Base-by-base conservation (phyloP, 2,329 filamentous ascomycete species). In the Neofusicoccum ribis region DNA sequence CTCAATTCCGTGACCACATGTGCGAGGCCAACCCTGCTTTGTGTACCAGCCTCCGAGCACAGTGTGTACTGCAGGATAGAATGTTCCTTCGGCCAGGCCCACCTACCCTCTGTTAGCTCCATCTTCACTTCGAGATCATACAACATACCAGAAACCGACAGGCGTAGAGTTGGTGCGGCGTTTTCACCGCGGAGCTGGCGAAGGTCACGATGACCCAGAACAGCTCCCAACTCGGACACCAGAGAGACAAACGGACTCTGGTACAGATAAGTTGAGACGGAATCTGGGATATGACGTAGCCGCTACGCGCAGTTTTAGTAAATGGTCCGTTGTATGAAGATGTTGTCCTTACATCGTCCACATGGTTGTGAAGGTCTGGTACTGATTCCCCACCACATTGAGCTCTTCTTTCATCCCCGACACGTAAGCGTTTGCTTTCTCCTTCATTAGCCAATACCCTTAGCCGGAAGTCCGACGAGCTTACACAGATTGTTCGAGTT, bases 351-450 rank as follows among this genome's bases (percentile, higher is more conserved):
- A 61, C 58, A 61, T 49, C 9, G 58, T 61, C 58, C 58, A 61
- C 58, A 61, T 61, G 31, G 58, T 61, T 14, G 58, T 61, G 43
- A 61, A 61, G 12, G 58, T 61, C 46, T 61, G 58, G 67, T 91
- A 91, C 69, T 89, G 81, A 63, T 89, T 87, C 2, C 86, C 87
- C 23, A 74, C 71, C n/a, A 78, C 70, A 4, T 69, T 63, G 2
- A 75, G 66, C 43, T 75, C 72, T 59, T 72, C 71, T 43, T 71
- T 75, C 67, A 77, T 73, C 43, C 76, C 74, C 5, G 75, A 74
- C 5, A 81, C 75, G 37, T 77, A 76, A 66, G 73, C 80, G 80
- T 86, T 89, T 4, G 58, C 58, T 61, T 20, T 7, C 27, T 23
- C 27, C 2, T 9, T 23, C 3, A 14, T 41, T 11, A 37, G 50